These are phyloP conservation scores for Hericium alpestre DNA, from an alignment of 768 basidiomycete species.

Conservation along the genomic window DNA sequence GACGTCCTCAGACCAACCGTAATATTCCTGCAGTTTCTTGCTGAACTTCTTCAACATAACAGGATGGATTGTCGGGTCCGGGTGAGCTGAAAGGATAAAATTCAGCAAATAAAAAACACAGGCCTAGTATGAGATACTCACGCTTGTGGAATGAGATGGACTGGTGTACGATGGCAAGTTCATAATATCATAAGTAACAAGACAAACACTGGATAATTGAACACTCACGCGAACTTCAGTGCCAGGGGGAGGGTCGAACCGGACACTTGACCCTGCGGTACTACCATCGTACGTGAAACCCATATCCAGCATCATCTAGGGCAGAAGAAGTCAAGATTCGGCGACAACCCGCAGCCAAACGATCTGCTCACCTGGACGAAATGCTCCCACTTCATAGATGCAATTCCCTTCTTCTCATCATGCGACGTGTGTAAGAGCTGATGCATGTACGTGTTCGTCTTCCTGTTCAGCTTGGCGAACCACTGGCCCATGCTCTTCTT, in stretches of 20 bases:
- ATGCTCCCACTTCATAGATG: conserved; percentile 23
- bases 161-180: not conserved
- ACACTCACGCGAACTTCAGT: conserved; percentile 6
- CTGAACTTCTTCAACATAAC: conserved; percentile 17
- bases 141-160: conserved; percentile 24
- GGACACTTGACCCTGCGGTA: conserved; percentile 22
- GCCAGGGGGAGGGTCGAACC: conserved; percentile 20
- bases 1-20: conserved; percentile 20
- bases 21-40: conserved; percentile 17
- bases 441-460: conserved; percentile 11
- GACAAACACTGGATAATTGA: not conserved
- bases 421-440: conserved; percentile 15
- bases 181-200: not conserved
- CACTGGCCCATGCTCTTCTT: conserved; percentile 19
- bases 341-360: not conserved
- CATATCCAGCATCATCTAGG: conserved; percentile 20
- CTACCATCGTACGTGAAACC: conserved; percentile 20
- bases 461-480: conserved; percentile 14
- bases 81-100: conserved; percentile 15
- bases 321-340: not conserved
- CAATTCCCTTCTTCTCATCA: conserved; percentile 14
- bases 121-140: conserved; percentile 1
- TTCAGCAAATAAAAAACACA: not conserved
- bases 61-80: conserved; percentile 19
- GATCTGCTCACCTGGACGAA: conserved; percentile 17